These are phyloP conservation scores for Pseudomonodictys pantanalensis DNA, from an alignment of 495 filamentous ascomycete species.

Conservation along the genomic window DNA sequence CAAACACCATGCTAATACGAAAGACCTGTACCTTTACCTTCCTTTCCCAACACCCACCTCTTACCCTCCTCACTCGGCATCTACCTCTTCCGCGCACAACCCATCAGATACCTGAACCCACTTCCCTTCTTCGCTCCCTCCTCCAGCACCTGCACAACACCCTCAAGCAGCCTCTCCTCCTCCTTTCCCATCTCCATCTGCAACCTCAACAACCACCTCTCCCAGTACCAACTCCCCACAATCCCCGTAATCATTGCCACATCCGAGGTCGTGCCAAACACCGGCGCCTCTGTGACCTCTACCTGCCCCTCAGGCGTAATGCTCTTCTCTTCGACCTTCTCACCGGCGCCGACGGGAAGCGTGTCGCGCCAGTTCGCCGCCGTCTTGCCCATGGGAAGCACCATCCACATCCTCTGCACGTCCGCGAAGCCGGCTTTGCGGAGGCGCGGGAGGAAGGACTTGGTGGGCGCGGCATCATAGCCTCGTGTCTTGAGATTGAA, in stretches of 20 bases:
- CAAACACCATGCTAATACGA: constrained; percentile 31
- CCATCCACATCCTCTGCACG: constrained; percentile 84
- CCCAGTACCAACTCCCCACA: constrained; percentile 89
- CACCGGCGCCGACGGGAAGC: constrained; percentile 23
- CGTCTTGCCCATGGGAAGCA: constrained; percentile 78
- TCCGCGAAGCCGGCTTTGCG: constrained; percentile 68
- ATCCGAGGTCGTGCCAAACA: constrained; percentile 68
- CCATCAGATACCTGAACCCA: constrained; percentile 82
- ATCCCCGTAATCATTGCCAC: constrained; percentile 74
- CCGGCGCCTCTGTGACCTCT: constrained; percentile 59
- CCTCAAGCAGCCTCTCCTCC: constrained; percentile 62
- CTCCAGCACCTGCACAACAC: constrained; percentile 74
- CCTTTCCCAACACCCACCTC: constrained; percentile 1
- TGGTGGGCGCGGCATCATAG: constrained; percentile 82
- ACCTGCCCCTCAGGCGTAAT: constrained; percentile 35
- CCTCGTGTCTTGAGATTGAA: constrained; percentile 82
- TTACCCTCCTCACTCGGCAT: constrained; percentile 14
- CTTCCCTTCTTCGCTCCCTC: constrained; percentile 76
- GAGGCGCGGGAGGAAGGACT: constrained; percentile 72
- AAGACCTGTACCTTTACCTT: not conserved
- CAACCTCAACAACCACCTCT: constrained; percentile 88
- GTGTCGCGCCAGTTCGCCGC: constrained; percentile 52
- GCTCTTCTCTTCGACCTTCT: constrained; percentile 22
- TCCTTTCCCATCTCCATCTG: constrained; percentile 78
- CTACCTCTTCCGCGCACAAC: constrained; percentile 76